Percentiles rank a stretch among this genome's conserved stretches.
Evolutionary conservation across 805 yeast genomes (phyloP).

Genomic region (Candida odintsovae): DNA sequence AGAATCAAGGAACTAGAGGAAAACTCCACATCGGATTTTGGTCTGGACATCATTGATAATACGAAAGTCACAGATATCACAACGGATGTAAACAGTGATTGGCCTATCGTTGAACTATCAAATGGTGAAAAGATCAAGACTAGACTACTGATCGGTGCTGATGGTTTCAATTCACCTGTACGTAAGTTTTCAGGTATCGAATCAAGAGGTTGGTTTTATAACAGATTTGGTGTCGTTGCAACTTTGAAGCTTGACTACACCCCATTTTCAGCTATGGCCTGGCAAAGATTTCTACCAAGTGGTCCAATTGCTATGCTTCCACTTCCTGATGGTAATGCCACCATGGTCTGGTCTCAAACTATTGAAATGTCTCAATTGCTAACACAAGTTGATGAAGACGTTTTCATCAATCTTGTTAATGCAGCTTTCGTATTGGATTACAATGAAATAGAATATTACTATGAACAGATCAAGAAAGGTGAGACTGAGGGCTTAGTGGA

Average conservation of each 20-base stretch:
- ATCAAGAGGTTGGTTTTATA: conserved; percentile 89
- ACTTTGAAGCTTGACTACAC: conserved; percentile 72
- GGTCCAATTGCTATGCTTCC: conserved; percentile 95
- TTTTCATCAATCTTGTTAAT: conserved; percentile 68
- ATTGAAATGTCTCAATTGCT: conserved; percentile 66
- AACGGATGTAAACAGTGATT: conserved; percentile 36
- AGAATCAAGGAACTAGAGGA: conserved; percentile 41
- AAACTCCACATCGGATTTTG: conserved; percentile 13
- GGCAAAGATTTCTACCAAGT: conserved; percentile 87
- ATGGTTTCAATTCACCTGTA: conserved; percentile 93
- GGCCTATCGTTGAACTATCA: conserved; percentile 73
- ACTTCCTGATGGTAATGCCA: conserved; percentile 78
- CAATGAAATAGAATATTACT: conserved; percentile 71
- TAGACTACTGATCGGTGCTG: conserved; percentile 87
- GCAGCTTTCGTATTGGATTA: conserved; percentile 81
- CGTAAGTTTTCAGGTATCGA: conserved; percentile 74
- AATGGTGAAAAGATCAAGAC: conserved; percentile 62
- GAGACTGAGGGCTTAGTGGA: conserved; percentile 43
- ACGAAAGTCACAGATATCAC: conserved; percentile 60
- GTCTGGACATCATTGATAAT: conserved; percentile 48
- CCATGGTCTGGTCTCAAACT: conserved; percentile 89
- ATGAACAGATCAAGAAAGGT: conserved; percentile 34
- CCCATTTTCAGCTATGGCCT: conserved; percentile 68
- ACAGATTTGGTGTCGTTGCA: conserved; percentile 89
- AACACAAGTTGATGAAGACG: conserved; percentile 48